Base-by-base conservation (phyloP, 176 grass and related monocot species). In the Carex pumila region DNA sequence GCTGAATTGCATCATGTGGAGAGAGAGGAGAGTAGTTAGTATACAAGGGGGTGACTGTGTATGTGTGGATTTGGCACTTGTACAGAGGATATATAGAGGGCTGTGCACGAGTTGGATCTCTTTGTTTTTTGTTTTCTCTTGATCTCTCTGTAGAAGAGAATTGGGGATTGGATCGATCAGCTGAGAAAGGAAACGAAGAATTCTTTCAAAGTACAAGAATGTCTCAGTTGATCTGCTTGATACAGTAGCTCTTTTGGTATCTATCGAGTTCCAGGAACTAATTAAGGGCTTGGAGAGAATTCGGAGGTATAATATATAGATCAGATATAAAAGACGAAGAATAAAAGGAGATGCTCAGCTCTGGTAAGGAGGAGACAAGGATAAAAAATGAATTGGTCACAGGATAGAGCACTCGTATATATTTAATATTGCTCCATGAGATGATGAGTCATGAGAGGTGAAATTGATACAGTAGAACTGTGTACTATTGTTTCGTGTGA, bases 1-100 rank as follows among this genome's bases (percentile, higher is more conserved):
- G 61, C 81, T 90, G 89, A 91, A 94, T 90, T 98, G 95, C 95
- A 94, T 98, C 95, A 93, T 98, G 87, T 93, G 90, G 90, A 83
- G 85, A 72, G 82, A 61, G 31, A 93, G 83, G 73, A 55, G 31
- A 55, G 83, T 81, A 62, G 84, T 22, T n/a, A 49, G 89, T 94
- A 92, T 89, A 92, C 90, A 86, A 85, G 86, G 83, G 65, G 84
- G 55, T 78, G 59, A 82, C 84, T 45, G 85, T 80, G 87, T 87
- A 88, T 68, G 63, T 47, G 71, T 88, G 87, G 90, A 94, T 91
- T 94, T 94, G 95, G 90, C 92, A 89, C 89, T 97, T 97, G 95
- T 94, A 75, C 86, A 90, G 56, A 88, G 92, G 88, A 97, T 98
- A 93, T 98, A 94, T 94, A 86, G 94, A 97, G 92, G 88, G 75